Conservation (phyloP, 805 yeast species). For the Wickerhamiella alocasiicola region DNA sequence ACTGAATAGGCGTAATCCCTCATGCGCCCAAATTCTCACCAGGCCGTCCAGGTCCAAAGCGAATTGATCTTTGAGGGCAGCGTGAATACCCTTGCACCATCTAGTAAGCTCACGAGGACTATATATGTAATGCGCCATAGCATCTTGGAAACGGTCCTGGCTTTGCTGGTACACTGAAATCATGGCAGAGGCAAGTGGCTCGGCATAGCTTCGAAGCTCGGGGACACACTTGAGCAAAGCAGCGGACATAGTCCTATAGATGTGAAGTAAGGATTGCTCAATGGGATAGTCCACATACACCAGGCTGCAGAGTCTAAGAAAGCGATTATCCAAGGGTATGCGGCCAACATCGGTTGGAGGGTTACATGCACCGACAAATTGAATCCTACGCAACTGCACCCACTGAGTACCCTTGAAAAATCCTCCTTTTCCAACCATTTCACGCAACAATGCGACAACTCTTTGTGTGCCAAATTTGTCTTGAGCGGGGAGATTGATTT, state of each 20-base stretch:
- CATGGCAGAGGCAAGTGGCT: constrained; percentile 50
- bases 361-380: constrained; percentile 91
- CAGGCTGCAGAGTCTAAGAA: constrained; percentile 53
- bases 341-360: constrained; percentile 79
- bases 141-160: constrained; percentile 29
- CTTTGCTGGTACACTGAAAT: constrained; percentile 44
- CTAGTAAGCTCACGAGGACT: constrained; percentile 88
- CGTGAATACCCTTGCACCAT: constrained; percentile 67
- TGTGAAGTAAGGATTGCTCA: constrained; percentile 43
- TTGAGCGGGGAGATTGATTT: constrained; percentile 64
- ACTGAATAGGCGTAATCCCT: constrained; percentile 61
- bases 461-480: constrained; percentile 67
- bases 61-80: constrained; percentile 33
- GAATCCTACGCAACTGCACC: constrained; percentile 53
- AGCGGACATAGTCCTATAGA: constrained; percentile 46
- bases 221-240: constrained; percentile 54
- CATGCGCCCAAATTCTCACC: constrained; percentile 65
- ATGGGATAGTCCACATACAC: constrained; percentile 76
- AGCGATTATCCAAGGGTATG: constrained; percentile 40
- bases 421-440: constrained; percentile 58
- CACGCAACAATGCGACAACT: constrained; percentile 60
- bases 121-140: constrained; percentile 53
- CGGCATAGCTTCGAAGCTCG: constrained; percentile 40
- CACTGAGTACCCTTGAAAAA: constrained; percentile 65
- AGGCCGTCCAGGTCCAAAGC: constrained; percentile 33